Evolutionary conservation across 192 early-diverging fungal genomes (phyloP).

Genomic region (Linderina pennispora): DNA sequence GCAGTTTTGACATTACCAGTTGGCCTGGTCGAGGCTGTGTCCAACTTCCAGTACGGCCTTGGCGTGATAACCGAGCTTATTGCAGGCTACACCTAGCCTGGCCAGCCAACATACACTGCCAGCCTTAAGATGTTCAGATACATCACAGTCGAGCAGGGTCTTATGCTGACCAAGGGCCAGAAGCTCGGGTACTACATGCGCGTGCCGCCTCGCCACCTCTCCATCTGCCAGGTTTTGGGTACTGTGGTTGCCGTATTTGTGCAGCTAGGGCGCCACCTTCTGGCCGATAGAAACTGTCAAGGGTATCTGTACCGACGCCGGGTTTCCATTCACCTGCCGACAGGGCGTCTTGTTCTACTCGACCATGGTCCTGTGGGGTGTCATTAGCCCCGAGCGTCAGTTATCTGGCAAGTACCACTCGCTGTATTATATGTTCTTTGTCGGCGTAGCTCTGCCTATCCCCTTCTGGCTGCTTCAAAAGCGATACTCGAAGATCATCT

Average conservation of each 20-base stretch:
- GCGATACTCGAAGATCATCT: slow-evolving; percentile 56
- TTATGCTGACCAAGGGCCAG: slow-evolving; percentile 56
- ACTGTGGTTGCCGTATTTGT: slow-evolving; percentile 63
- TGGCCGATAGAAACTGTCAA: slow-evolving; percentile 54
- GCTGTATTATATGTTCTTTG: slow-evolving; percentile 45
- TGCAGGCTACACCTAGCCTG: slow-evolving; percentile 67
- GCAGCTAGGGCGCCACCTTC: slow-evolving; percentile 55
- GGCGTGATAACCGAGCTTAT: slow-evolving; percentile 79
- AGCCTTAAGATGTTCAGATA: slow-evolving; percentile 78
- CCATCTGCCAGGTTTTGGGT: slow-evolving; percentile 64
- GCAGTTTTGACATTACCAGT: slow-evolving; percentile 63
- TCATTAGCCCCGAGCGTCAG: slow-evolving; percentile 58
- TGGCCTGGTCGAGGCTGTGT: slow-evolving; percentile 68
- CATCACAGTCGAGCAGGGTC: slow-evolving; percentile 63
- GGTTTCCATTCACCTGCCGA: slow-evolving; percentile 59
- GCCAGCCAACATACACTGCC: slow-evolving; percentile 68
- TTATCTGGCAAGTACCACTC: slow-evolving; percentile 48
- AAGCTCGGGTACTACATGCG: slow-evolving; percentile 70
- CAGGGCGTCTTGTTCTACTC: slow-evolving; percentile 53
- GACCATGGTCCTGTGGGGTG: slow-evolving; percentile 68
- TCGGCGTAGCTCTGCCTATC: slow-evolving; percentile 58
- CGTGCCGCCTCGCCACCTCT: slow-evolving; percentile 67
- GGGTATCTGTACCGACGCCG: slow-evolving; percentile 46
- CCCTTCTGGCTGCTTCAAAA: slow-evolving; percentile 57
- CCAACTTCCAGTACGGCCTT: slow-evolving; percentile 63